Evolutionary conservation across 345 rosid species (phyloP), one percentile per base, ranked within the genome.

Genomic region (Dovyalis caffra): DNA sequence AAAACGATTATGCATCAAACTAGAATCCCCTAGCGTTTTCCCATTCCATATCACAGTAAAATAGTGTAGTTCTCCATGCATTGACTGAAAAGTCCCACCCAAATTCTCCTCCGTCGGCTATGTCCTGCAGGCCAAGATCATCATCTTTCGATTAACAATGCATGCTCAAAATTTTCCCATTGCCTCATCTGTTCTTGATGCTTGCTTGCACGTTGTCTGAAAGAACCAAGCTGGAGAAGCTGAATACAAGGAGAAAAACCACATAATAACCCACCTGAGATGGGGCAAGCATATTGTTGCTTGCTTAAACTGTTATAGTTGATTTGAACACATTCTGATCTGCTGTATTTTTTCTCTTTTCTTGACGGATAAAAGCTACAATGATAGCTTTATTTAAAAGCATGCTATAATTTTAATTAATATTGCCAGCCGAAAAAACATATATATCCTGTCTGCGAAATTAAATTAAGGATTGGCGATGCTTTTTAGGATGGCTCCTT

Each of bases 101-200:
- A 28, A 80, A 80, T 53, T 86, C 86, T 7, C 71, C 43, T 64
- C 89, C 90, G 2, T 85, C 85, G 0, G 71, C 68, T 11, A 89
- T 83, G 37, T 14, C 76, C 60, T 84, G 84, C 80, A 69, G 64
- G 18, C 92, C 89, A 23, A 89, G 86, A 78, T 89, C 88, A 7
- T 76, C 31, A 58, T 89, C 90, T 75, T 82, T 82, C 51, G 92
- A 89, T 66, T 82, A 86, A 82, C 89, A 89, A n/a, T 87, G 92
- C 8, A 86, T 51, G 45, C 80, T 87, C 78, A 87, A 3, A 84
- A 78, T 85, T 72, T 37, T 80, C 43, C 88, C 85, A 26, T 68
- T 58, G 37, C 89, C 86, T 49, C 87, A 65, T 26, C 85, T 71
- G 80, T 86, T 89, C 82, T 43, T 78, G 74, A 87, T 49, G 18